A percentile compares a stretch with the other conserved stretches of the same genome.
phyloP scores from a whole-genome alignment of 2,329 filamentous ascomycete genomes.

The Hypoxylon sp. region DNA sequence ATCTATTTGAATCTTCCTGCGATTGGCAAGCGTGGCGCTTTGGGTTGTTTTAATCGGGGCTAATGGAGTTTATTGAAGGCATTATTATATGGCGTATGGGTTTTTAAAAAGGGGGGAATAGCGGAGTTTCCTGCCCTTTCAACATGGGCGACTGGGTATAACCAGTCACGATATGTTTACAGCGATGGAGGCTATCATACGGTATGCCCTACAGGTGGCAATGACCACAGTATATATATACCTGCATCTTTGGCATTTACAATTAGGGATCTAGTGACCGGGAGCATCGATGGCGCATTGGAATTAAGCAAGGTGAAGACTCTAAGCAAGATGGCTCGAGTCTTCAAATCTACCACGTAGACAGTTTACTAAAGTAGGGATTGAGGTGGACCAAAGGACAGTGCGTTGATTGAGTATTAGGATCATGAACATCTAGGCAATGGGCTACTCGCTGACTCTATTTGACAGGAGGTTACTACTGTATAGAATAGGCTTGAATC shows the following conservation, averaged over 20 bases:
- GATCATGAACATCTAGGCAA: slow-evolving; percentile 2
- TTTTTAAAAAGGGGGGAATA: slow-evolving; percentile 28
- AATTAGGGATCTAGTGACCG: slow-evolving; percentile 18
- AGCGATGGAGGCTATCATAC: slow-evolving; percentile 11
- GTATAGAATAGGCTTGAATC: slow-evolving; percentile 5
- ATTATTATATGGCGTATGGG: slow-evolving; percentile 44
- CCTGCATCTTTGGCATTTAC: slow-evolving; percentile 18
- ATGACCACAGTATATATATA: slow-evolving; percentile 25
- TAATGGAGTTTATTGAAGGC: slow-evolving; percentile 25
- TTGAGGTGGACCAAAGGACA: neutral
- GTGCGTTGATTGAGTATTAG: neutral
- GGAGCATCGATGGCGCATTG: slow-evolving; percentile 33
- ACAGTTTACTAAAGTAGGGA: slow-evolving; percentile 1
- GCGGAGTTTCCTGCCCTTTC: slow-evolving; percentile 10
- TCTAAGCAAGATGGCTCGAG: slow-evolving; percentile 9
- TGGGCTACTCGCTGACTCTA: slow-evolving; percentile 1
- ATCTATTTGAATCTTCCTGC: slow-evolving; percentile 24
- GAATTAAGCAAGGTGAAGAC: slow-evolving; percentile 10
- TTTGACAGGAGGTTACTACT: slow-evolving; percentile 6
- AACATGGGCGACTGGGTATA: slow-evolving; percentile 12
- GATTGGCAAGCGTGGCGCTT: slow-evolving; percentile 40
- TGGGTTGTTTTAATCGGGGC: slow-evolving; percentile 33
- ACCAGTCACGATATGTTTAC: slow-evolving; percentile 3
- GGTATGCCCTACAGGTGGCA: slow-evolving; percentile 12
- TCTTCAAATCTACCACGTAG: neutral